These are phyloP conservation scores for Cryptococcus sp. DNA, from an alignment of 1,284 basidiomycete genomes.

Conservation along the genomic window DNA sequence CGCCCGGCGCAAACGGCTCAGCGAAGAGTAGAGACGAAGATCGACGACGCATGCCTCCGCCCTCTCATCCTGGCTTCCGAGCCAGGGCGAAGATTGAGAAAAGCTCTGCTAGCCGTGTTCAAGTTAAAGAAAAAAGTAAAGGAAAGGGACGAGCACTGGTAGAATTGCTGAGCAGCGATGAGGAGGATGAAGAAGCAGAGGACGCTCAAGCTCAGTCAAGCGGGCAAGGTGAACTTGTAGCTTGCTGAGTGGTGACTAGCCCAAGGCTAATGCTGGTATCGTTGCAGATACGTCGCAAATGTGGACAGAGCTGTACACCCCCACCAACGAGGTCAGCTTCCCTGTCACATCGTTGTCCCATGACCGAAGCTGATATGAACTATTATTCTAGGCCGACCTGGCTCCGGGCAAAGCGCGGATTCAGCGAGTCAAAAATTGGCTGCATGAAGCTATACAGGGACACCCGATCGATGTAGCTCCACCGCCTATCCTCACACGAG, in stretches of 20 bases:
- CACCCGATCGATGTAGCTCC: slow-evolving; percentile 15
- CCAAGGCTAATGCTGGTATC: not conserved
- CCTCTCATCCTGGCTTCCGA: slow-evolving; percentile 24
- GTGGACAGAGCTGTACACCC: slow-evolving; percentile 79
- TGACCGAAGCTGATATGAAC: slow-evolving; percentile 5
- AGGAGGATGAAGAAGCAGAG: slow-evolving; percentile 20
- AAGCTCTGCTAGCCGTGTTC: slow-evolving; percentile 53
- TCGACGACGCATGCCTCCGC: slow-evolving; percentile 31
- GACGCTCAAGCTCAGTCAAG: not conserved
- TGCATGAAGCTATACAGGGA: slow-evolving; percentile 77
- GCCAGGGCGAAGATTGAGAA: slow-evolving; percentile 8
- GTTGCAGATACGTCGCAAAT: slow-evolving; percentile 45
- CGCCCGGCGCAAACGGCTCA: no score
- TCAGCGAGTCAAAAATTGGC: slow-evolving; percentile 79
- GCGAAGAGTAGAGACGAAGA: slow-evolving; percentile 18
- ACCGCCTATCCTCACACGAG: slow-evolving; percentile 53
- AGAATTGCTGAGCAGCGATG: slow-evolving; percentile 34
- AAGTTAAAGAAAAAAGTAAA: slow-evolving; percentile 55
- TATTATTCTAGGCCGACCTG: slow-evolving; percentile 64
- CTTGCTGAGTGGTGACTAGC: not conserved
- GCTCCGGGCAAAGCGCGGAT: slow-evolving; percentile 89
- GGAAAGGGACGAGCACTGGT: slow-evolving; percentile 46
- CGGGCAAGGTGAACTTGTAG: no score
- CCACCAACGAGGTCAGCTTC: slow-evolving; percentile 62
- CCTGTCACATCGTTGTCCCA: no score